Evolutionary conservation across 140 eudicot genomes (phyloP).

Genomic region (Bidens hawaiensis): DNA sequence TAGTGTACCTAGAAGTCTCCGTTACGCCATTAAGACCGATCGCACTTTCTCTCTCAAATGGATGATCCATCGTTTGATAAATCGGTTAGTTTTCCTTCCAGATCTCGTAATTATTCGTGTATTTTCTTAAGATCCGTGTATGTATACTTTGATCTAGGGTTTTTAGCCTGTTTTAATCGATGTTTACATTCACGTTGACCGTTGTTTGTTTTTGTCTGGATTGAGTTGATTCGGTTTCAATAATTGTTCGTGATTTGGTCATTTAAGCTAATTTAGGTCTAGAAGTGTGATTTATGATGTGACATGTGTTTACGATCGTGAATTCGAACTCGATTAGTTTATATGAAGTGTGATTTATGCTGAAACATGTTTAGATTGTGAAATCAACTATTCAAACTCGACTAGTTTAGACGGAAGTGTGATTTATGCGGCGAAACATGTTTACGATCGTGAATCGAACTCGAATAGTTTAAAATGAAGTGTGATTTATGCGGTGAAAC

Average conservation of each 20-base stretch:
- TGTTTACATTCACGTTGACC: conserved; percentile 6
- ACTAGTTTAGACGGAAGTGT: too few relatives aligned
- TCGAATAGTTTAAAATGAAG: too few relatives aligned
- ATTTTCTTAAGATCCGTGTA: conserved; percentile 8
- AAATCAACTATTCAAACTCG: too few relatives aligned
- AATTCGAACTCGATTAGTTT: too few relatives aligned
- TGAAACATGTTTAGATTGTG: too few relatives aligned
- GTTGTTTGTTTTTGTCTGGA: not conserved
- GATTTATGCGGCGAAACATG: too few relatives aligned
- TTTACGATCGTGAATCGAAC: too few relatives aligned
- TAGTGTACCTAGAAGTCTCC: conserved; percentile 22
- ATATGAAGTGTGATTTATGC: too few relatives aligned
- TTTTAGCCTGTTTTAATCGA: not conserved
- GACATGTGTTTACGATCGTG: not conserved
- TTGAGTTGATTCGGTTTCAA: not conserved
- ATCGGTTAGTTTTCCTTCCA: conserved; percentile 23
- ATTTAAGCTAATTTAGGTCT: not conserved
- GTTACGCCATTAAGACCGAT: conserved; percentile 24
- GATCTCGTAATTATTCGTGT: conserved; percentile 9
- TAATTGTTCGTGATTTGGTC: conserved; percentile 9
- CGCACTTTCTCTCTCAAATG: conserved; percentile 28
- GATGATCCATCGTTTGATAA: conserved; percentile 20
- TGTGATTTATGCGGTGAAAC: too few relatives aligned
- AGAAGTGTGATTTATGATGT: conserved; percentile 2
- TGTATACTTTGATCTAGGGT: conserved; percentile 5